Evolutionary conservation across 805 yeast genomes (phyloP).

Genomic region (Candida verbasci): DNA sequence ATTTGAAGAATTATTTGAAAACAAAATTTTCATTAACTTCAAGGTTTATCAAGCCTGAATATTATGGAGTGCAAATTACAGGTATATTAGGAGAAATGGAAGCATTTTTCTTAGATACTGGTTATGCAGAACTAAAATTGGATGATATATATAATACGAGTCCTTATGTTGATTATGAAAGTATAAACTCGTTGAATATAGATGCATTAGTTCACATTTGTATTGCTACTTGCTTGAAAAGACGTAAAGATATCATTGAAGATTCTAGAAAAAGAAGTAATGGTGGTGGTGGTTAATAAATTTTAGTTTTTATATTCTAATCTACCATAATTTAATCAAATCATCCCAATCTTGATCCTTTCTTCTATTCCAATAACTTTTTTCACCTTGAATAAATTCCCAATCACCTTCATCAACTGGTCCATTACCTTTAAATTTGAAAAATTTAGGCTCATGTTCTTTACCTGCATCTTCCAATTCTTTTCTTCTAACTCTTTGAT

Average conservation of each 20-base stretch:
- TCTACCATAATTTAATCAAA: constrained; percentile 52
- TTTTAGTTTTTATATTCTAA: too few relatives aligned
- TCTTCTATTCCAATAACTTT: constrained; percentile 79
- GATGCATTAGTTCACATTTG: constrained; percentile 9
- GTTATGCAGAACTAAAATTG: constrained; percentile 6
- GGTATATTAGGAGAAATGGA: constrained; percentile 4
- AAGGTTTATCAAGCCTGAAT: constrained; percentile 6
- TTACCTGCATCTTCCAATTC: constrained; percentile 42
- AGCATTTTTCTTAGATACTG: constrained; percentile 3
- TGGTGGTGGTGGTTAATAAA: not conserved
- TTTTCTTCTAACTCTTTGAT: constrained; percentile 74
- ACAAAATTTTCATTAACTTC: constrained; percentile 3
- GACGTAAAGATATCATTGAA: constrained; percentile 5
- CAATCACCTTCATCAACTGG: constrained; percentile 45
- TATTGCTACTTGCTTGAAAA: constrained; percentile 8
- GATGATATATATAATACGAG: constrained; percentile 1
- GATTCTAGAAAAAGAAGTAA: constrained; percentile 1
- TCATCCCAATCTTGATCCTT: constrained; percentile 58
- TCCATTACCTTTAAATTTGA: constrained; percentile 41
- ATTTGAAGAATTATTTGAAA: constrained; percentile 3
- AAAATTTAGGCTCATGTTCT: constrained; percentile 58
- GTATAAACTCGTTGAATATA: constrained; percentile 3
- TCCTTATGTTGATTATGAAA: constrained; percentile 5
- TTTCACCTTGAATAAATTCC: constrained; percentile 52
- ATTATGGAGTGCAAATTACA: constrained; percentile 5